A percentile compares a stretch with the other conserved stretches of the same genome.
Conservation (phyloP, 306 rosid species). For the Gastrolobium bilobum region DNA sequence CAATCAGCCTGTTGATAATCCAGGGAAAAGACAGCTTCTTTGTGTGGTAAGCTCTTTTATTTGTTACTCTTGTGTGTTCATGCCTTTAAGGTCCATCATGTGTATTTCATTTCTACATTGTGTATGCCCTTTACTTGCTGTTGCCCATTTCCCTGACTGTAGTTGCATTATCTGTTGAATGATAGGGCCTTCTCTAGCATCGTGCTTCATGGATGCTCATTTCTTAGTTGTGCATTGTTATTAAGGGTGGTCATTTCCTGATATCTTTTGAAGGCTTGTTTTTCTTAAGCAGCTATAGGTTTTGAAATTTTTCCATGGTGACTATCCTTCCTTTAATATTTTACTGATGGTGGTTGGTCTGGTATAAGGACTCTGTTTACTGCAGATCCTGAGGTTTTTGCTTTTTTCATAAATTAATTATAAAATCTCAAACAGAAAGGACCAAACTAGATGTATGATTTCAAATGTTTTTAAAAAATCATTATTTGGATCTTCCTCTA, state of each 20-base stretch:
- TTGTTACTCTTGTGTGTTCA: not conserved
- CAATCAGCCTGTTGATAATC: slow-evolving; percentile 84
- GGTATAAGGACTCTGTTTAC: slow-evolving; percentile 10
- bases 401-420: slow-evolving; percentile 9
- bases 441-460: not conserved
- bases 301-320: slow-evolving; percentile 24
- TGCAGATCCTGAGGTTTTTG: not conserved
- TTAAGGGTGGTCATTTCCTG: slow-evolving; percentile 1
- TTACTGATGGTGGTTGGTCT: not conserved
- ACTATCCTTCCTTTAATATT: not conserved
- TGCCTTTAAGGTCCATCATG: not conserved
- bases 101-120: not conserved
- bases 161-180: slow-evolving; percentile 24
- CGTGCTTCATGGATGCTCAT: slow-evolving; percentile 5
- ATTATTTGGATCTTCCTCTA: slow-evolving; percentile 13
- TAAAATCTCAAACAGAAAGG: not conserved
- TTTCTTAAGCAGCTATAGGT: not conserved
- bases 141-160: not conserved
- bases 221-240: slow-evolving; percentile 22
- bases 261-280: not conserved
- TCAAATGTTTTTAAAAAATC: not conserved
- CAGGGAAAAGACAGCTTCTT: slow-evolving; percentile 95
- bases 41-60: slow-evolving; percentile 80
- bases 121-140: not conserved
- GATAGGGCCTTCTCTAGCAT: slow-evolving; percentile 1